Evolutionary conservation across 441 rosid species (phyloP).

Genomic region (Melianthus villosus): DNA sequence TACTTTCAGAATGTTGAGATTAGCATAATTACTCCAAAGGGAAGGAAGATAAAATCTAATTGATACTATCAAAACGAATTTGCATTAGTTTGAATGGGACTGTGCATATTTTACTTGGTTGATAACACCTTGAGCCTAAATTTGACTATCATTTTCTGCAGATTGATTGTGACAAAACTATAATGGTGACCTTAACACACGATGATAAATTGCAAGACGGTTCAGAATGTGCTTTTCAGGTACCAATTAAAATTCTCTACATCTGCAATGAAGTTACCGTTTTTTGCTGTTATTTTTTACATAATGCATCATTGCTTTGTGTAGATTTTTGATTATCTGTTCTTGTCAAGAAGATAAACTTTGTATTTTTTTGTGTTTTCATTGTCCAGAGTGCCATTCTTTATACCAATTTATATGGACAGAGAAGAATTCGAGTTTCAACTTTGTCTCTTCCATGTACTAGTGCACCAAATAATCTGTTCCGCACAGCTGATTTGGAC

Average conservation of each 20-base stretch:
- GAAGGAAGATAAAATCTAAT: too few relatives aligned
- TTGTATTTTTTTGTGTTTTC: constrained; percentile 8
- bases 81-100: too few relatives aligned
- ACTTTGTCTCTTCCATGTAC: constrained; percentile 85
- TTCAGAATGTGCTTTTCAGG: constrained; percentile 99
- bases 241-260: constrained; percentile 12
- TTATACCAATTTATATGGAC: constrained; percentile 76
- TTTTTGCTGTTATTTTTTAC: constrained; percentile 1
- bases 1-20: too few relatives aligned
- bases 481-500: constrained; percentile 86
- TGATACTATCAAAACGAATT: too few relatives aligned
- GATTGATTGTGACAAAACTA: too few relatives aligned
- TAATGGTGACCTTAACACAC: too few relatives aligned
- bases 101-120: too few relatives aligned
- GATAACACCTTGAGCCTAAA: too few relatives aligned
- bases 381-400: constrained; percentile 65
- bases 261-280: constrained; percentile 4
- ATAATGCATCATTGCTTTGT: constrained; percentile 2
- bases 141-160: too few relatives aligned
- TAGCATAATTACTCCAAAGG: too few relatives aligned
- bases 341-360: not conserved
- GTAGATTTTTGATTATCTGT: constrained; percentile 1
- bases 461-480: constrained; percentile 67
- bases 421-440: constrained; percentile 85
- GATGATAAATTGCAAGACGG: too few relatives aligned